Base-by-base conservation (phyloP, 768 basidiomycete genomes). In the Hericium coralloides region DNA sequence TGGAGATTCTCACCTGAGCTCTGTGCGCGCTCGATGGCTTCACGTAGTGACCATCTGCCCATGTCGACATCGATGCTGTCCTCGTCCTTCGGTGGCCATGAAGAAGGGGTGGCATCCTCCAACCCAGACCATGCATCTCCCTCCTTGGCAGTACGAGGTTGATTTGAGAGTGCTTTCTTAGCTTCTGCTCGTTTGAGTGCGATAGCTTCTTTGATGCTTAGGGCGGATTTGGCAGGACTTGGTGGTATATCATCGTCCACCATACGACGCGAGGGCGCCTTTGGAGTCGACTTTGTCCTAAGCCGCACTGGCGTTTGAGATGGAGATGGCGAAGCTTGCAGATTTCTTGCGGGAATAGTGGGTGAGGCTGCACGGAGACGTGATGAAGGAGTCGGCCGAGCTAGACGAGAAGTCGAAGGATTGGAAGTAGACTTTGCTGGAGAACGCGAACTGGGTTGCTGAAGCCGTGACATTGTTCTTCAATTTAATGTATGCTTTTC, bases 171-270 rank as follows among this genome's bases (percentile, higher is more conserved):
- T 2, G 76, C 72, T 64, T 89, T 91, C 72, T 85, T 89, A 0
- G 84, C 87, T 65, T 90, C 86, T 0, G 89, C 88, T 45, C 89
- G 76, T 59, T 81, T 88, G 48, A 89, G 72, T 2, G 89, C 89
- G 65, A 92, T 90, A 14, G 83, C 85, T 59, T 90, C 90, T 63
- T 83, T 83, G 60, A 91, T 78, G 65, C 79, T 89, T 31, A 79
- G 60, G 17, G 71, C 65, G 41, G 47, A 0, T 53, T 70, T 75
- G 15, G 72, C 61, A 17, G 77, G 57, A 38, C 62, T 67, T 7
- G 64, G 50, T 43, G 49, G 26, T 50, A 36, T 17, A 23, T 18
- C 8, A 12, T 49, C 55, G 12, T 48, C 55, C 12, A 23, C 65
- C 65, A 58, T 58, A 63, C 55, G 61, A 64, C 31, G 47, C n/a